Conservation (phyloP, 2,329 filamentous ascomycete species). For the Cladosporium colombiae region DNA sequence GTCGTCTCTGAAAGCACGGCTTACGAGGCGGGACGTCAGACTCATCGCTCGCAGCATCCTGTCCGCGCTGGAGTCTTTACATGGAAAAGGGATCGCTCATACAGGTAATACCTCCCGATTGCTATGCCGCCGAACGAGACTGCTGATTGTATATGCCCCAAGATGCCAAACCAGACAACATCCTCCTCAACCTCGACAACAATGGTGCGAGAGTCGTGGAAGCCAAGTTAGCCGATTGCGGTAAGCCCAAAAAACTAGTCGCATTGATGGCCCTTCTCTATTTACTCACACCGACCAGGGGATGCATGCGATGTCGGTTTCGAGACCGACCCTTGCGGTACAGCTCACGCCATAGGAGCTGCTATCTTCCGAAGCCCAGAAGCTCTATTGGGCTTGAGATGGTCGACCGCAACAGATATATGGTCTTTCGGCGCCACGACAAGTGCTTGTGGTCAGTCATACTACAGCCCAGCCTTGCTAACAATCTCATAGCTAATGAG, state of each 20-base stretch:
- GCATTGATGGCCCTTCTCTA: not conserved
- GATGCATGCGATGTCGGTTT: slow-evolving; percentile 27
- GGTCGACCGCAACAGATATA: slow-evolving; percentile 43
- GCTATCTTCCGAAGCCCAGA: slow-evolving; percentile 44
- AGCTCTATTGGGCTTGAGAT: slow-evolving; percentile 36
- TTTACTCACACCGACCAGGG: not conserved
- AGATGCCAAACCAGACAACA: slow-evolving; percentile 42
- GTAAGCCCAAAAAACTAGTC: not conserved
- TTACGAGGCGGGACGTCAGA: slow-evolving; percentile 24
- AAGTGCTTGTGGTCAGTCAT: slow-evolving; percentile 22
- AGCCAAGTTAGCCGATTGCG: slow-evolving; percentile 28
- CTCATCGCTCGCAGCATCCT: slow-evolving; percentile 28
- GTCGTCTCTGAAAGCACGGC: not conserved
- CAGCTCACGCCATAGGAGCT: slow-evolving; percentile 38
- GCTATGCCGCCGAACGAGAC: too few species aligned
- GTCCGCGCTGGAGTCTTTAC: slow-evolving; percentile 31
- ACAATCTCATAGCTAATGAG: slow-evolving; percentile 31
- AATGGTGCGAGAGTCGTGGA: slow-evolving; percentile 33
- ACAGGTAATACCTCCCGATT: slow-evolving; percentile 3
- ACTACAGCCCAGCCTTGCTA: not conserved
- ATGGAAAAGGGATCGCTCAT: slow-evolving; percentile 34
- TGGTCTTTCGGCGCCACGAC: slow-evolving; percentile 44
- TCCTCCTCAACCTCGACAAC: slow-evolving; percentile 39
- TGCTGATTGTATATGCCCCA: slow-evolving; percentile 4
- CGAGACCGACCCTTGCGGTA: slow-evolving; percentile 22